Percentiles rank a stretch among this genome's conserved stretches.
Conservation (phyloP, 176 grass and related monocot species). For the Carex scoparia region DNA sequence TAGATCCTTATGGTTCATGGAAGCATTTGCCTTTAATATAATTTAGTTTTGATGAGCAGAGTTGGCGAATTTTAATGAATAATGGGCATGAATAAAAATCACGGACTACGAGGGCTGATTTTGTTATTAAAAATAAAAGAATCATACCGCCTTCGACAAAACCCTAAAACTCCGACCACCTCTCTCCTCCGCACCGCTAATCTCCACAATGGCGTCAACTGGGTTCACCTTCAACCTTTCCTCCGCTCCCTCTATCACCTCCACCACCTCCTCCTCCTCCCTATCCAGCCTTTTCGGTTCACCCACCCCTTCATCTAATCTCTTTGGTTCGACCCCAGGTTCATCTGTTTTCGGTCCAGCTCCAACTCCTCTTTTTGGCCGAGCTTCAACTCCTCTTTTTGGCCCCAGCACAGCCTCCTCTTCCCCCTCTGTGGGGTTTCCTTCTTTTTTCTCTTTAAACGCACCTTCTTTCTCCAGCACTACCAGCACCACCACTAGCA, state of each 20-base stretch:
- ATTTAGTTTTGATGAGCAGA: no score
- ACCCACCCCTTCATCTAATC: no score
- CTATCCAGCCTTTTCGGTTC: not conserved
- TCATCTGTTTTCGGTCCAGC: no score
- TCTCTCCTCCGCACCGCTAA: not conserved
- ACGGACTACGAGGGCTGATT: not conserved
- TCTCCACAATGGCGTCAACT: not conserved
- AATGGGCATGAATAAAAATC: no score
- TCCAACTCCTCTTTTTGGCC: no score
- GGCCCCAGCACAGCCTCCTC: slow-evolving; percentile 26
- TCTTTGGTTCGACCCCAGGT: no score
- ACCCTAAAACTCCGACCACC: slow-evolving; percentile 4
- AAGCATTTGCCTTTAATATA: no score
- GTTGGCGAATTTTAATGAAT: no score
- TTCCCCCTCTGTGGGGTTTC: slow-evolving; percentile 41
- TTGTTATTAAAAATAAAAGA: not conserved
- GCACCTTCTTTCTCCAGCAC: not conserved
- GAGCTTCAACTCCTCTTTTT: slow-evolving; percentile 28
- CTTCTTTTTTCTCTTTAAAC: slow-evolving; percentile 28
- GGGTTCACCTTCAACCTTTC: slow-evolving; percentile 9
- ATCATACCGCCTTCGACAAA: not conserved
- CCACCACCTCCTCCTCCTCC: slow-evolving; percentile 14
- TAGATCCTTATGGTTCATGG: no score
- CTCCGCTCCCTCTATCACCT: not conserved
- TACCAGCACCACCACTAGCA: slow-evolving; percentile 20